Evolutionary conservation across 2,329 filamentous ascomycete species (phyloP).

Genomic region (Fusarium luffae): DNA sequence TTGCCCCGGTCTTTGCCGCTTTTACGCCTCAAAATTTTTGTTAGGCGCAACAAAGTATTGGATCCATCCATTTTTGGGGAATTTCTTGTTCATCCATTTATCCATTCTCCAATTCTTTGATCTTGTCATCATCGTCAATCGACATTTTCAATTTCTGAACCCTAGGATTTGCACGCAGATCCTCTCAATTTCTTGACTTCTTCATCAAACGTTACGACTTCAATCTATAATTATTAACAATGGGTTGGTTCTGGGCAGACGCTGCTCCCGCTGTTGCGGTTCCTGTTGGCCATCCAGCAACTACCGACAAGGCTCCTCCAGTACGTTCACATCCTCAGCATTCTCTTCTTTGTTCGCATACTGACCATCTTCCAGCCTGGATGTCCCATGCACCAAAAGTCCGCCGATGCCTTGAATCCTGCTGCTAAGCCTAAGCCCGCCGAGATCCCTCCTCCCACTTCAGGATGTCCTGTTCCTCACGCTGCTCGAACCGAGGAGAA

Average conservation of each 20-base stretch:
- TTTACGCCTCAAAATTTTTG: slow-evolving; percentile 32
- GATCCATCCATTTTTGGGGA: slow-evolving; percentile 8
- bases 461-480: slow-evolving; percentile 59
- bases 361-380: slow-evolving; percentile 55
- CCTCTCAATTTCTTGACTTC: neutral
- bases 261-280: slow-evolving; percentile 51
- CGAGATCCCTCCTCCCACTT: slow-evolving; percentile 33
- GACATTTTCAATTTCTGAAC: slow-evolving; percentile 2
- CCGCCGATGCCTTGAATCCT: slow-evolving; percentile 59
- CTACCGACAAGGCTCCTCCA: slow-evolving; percentile 48
- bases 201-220: neutral
- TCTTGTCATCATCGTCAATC: slow-evolving; percentile 28
- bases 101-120: slow-evolving; percentile 32
- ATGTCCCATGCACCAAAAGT: slow-evolving; percentile 69
- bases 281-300: slow-evolving; percentile 49
- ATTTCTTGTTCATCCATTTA: slow-evolving; percentile 34
- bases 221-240: slow-evolving; percentile 45
- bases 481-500: slow-evolving; percentile 49
- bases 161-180: neutral
- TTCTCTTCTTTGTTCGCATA: neutral
- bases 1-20: slow-evolving; percentile 30
- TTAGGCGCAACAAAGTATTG: slow-evolving; percentile 20
- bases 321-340: slow-evolving; percentile 39
- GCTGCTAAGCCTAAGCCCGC: slow-evolving; percentile 42
- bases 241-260: slow-evolving; percentile 75